Base-by-base conservation (phyloP, 768 basidiomycete species). In the Mycena alexandri region DNA sequence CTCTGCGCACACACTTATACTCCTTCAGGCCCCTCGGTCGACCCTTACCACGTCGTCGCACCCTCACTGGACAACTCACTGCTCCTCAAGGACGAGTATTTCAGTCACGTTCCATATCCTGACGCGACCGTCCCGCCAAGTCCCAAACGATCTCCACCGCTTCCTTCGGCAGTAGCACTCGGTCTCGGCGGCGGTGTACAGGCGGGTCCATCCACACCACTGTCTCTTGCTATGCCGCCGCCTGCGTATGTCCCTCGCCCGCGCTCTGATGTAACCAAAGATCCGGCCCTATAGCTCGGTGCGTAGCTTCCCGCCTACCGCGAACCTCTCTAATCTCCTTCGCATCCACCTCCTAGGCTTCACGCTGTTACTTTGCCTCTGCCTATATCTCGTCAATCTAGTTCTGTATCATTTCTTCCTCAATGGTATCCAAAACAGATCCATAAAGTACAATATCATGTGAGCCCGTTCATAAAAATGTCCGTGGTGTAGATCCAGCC, bases 21-120 rank as follows among this genome's bases (percentile, higher is more conserved):
- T 33, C 12, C 12, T 24, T 25, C 41, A 50, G 56, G 64, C 34
- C 61, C 64, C 3, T 47, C 63, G 44, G 50, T 75, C n/a, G 76
- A 78, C 48, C 76, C 76, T 19, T 77, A 73, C 41, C 73, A 67
- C 48, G 61, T 70, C 67, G 72, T 74, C 36, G 60, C 72, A 44
- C 60, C 60, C 7, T 74, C 68, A 7, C 65, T 75, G n/a, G 71
- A 76, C 55, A 59, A 69, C 25, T 78, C 79, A 25, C 54, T 76
- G 19, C 71, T 76, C 34, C 65, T 72, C 16, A 71, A 73, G 16
- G 71, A 75, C 58, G 61, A 48, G 2, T 65, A 73, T 2, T 75
- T 76, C 64, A 65, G 12, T 17, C 67, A 50, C 22, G 43, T 63
- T 12, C 38, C 52, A 22, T 44, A 59, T 22, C 67, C 67, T 24